Conservation (phyloP, 139 green algal species). For the Astrephomene gubernaculifera region DNA sequence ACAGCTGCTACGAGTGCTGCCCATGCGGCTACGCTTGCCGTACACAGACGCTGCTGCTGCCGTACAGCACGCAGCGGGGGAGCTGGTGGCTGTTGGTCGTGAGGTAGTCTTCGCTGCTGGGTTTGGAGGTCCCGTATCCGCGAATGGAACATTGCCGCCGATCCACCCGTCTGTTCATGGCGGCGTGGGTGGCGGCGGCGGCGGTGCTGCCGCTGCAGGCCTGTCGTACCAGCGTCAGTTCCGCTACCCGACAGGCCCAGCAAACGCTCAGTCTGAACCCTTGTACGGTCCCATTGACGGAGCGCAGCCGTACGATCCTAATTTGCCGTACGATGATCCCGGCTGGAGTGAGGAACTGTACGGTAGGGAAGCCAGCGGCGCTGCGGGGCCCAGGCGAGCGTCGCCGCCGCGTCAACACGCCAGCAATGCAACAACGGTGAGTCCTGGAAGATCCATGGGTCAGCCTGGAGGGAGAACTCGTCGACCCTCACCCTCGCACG, state of each 20-base stretch:
- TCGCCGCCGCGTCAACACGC: too few relatives aligned
- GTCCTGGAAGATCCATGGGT: too few relatives aligned
- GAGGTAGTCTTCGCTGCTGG: constrained; percentile 33
- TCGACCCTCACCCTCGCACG: too few relatives aligned
- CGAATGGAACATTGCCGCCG: not conserved
- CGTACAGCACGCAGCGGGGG: not conserved
- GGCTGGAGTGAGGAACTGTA: constrained; percentile 23
- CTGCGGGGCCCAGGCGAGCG: too few relatives aligned
- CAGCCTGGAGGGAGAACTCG: too few relatives aligned
- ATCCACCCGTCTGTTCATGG: not conserved
- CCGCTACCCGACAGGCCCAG: not conserved
- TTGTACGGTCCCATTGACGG: constrained; percentile 39
- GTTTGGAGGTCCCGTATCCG: constrained; percentile 16
- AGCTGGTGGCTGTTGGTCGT: not conserved
- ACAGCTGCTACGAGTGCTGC: constrained; percentile 40
- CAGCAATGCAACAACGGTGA: too few relatives aligned
- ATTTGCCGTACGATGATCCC: constrained; percentile 7
- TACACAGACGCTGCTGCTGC: not conserved
- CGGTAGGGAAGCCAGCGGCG: not conserved
- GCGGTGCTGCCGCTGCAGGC: not conserved
- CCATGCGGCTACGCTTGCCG: constrained; percentile 24
- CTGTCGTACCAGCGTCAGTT: not conserved
- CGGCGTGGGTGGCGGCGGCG: not conserved
- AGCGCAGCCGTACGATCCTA: not conserved
- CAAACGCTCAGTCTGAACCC: constrained; percentile 1